phyloP scores from a whole-genome alignment of 1,284 basidiomycete genomes.

The Tilletiaria anomala region DNA sequence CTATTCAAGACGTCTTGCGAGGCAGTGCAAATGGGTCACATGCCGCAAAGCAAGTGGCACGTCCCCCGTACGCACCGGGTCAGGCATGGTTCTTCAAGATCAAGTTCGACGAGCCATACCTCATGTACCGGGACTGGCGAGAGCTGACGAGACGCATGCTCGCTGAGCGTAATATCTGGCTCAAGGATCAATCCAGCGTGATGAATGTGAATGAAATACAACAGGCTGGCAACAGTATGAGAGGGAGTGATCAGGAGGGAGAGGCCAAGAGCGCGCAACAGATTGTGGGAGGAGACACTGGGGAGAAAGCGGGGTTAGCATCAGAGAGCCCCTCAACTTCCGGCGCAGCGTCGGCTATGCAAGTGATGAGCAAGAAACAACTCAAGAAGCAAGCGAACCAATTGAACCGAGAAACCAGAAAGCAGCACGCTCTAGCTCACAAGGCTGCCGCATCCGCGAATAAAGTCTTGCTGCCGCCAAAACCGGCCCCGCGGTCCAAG shows the following conservation, averaged over 20 bases:
- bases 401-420: conserved; percentile 1
- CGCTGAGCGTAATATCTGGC: conserved; percentile 11
- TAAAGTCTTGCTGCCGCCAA: conserved; percentile 7
- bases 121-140: conserved; percentile 96
- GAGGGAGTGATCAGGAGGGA: background rate
- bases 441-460: conserved; percentile 1
- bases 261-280: background rate
- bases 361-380: conserved; percentile 10
- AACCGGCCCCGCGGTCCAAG: conserved; percentile 13
- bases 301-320: background rate
- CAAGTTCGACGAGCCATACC: conserved; percentile 96
- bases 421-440: background rate
- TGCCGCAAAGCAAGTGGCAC: conserved; percentile 3
- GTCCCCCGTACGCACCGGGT: conserved; percentile 44
- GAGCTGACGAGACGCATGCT: conserved; percentile 63
- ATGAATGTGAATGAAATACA: background rate
- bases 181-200: conserved; percentile 6
- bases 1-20: conserved; percentile 12
- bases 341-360: too few relatives aligned
- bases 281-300: background rate
- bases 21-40: conserved; percentile 15
- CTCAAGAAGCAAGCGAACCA: conserved; percentile 8
- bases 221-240: background rate
- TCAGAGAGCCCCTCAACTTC: background rate
- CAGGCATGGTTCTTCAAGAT: conserved; percentile 97